A percentile compares a stretch with the other conserved stretches of the same genome.
Evolutionary conservation across 2,329 filamentous ascomycete genomes (phyloP).

Genomic region (Phoma herbarum): DNA sequence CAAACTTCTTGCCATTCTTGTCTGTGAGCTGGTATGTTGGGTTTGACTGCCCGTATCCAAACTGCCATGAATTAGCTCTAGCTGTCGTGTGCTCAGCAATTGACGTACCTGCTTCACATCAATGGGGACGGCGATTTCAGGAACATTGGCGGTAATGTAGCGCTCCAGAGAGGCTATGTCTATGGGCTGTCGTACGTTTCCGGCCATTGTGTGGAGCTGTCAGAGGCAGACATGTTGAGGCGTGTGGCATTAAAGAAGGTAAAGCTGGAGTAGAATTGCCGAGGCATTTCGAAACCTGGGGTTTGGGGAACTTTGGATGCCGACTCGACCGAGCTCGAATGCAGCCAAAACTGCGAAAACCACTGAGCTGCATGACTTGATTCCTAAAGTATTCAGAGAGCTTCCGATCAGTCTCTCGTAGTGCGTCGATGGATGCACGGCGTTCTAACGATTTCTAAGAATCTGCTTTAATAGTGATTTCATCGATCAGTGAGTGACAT

Average conservation of each 20-base stretch:
- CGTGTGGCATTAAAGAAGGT: conserved; percentile 8
- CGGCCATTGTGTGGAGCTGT: conserved; percentile 70
- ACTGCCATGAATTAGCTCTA: conserved; percentile 62
- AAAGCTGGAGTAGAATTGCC: conserved; percentile 12
- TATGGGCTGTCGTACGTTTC: conserved; percentile 87
- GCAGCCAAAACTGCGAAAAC: not conserved
- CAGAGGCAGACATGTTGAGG: conserved; percentile 26
- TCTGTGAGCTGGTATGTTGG: conserved; percentile 93
- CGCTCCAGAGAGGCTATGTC: conserved; percentile 79
- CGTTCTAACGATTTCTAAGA: too few relatives aligned
- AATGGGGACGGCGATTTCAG: conserved; percentile 81
- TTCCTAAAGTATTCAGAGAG: too few relatives aligned
- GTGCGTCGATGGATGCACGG: too few relatives aligned
- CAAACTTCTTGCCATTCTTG: conserved; percentile 74
- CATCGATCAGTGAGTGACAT: not conserved
- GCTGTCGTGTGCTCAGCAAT: conserved; percentile 1
- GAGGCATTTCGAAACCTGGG: conserved; percentile 14
- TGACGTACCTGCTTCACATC: conserved; percentile 82
- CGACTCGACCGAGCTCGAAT: conserved; percentile 14
- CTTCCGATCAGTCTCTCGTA: not conserved
- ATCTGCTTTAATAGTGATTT: not conserved
- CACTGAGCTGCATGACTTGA: not conserved
- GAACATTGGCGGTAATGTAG: conserved; percentile 81
- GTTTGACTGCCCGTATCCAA: conserved; percentile 96
- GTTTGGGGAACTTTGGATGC: conserved; percentile 10